phyloP scores from a whole-genome alignment of 2,329 filamentous ascomycete genomes.

The Colletotrichum euphorbiae region DNA sequence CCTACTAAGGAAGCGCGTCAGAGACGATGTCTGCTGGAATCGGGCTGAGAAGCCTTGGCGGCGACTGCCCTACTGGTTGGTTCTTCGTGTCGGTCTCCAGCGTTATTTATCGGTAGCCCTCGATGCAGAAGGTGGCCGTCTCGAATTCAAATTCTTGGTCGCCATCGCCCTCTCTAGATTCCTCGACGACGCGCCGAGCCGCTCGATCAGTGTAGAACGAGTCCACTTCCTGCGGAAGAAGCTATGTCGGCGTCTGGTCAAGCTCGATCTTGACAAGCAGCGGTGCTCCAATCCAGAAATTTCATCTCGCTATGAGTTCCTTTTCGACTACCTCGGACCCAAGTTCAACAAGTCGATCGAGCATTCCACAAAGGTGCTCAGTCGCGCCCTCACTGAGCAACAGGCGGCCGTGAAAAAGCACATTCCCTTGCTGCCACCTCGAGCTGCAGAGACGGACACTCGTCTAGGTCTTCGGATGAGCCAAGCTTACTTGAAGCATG shows the following conservation, averaged over 20 bases:
- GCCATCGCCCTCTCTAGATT: constrained; percentile 59
- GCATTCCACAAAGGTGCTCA: constrained; percentile 46
- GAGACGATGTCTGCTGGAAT: constrained; percentile 70
- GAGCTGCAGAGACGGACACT: constrained; percentile 48
- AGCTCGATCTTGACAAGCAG: constrained; percentile 60
- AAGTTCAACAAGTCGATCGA: constrained; percentile 47
- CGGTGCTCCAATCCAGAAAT: constrained; percentile 28
- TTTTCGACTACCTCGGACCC: constrained; percentile 47
- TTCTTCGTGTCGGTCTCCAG: constrained; percentile 68
- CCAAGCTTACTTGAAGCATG: constrained; percentile 45
- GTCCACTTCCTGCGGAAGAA: constrained; percentile 61
- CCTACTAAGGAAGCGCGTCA: constrained; percentile 66
- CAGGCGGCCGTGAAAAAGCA: constrained; percentile 51
- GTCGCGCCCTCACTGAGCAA: constrained; percentile 53
- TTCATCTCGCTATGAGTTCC: constrained; percentile 42
- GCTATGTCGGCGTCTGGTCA: constrained; percentile 67
- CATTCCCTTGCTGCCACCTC: constrained; percentile 55
- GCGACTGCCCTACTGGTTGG: constrained; percentile 70
- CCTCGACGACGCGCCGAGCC: constrained; percentile 52
- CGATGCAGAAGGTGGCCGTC: constrained; percentile 55
- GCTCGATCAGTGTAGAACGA: constrained; percentile 49
- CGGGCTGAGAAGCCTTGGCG: constrained; percentile 68
- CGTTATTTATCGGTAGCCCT: constrained; percentile 59
- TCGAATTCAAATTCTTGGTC: constrained; percentile 70
- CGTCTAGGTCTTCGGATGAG: constrained; percentile 56